Evolutionary conservation across 1,284 basidiomycete species (phyloP), one percentile per base, ranked within the genome.

Genomic region (Puccinia hordei): DNA sequence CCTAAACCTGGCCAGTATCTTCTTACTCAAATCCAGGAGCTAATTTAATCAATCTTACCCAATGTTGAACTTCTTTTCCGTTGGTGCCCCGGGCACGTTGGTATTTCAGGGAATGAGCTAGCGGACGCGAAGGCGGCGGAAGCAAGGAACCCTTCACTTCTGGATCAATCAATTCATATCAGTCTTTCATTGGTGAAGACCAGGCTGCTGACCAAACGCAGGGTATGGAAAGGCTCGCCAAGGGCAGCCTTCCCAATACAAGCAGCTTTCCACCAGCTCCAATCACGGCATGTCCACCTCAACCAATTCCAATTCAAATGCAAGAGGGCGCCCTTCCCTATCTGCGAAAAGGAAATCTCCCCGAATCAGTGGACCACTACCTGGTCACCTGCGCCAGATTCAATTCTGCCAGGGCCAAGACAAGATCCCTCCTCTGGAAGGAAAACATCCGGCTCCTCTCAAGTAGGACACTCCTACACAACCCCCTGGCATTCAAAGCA

Each of bases 291-390:
- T 33, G 65, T 66, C 1, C 19, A 3, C 1, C 65, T 66, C 6
- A 66, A 66, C 17, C 12, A 2, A 8, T 66, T 10, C 24, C 65
- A 10, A 9, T 46, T 44, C 24, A 66, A 66, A 15, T 10, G 35
- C 65, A 66, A 66, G 44, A 8, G 10, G 22, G 35, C 38, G 1
- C 38, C 19, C 3, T 66, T 15, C 44, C 65, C 65, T 1, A 44
- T 66, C 1, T 66, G 65, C 8, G 12, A 41, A 22, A 2, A 9
- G 41, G 65, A 15, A 44, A 15, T 1, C 2, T 24, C 3, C 2
- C 19, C 19, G 44, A 66, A n/a, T 35, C 35, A 24, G 65, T 66
- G n/a, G 38, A 66, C 12, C 65, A 66, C 17, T 66, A 66, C 15
- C 24, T 66, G 2, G 22, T 38, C n/a, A 4, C 38, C 8, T 65